Conservation (phyloP, 192 early-diverging fungal species). For the Coemansia furcata region DNA sequence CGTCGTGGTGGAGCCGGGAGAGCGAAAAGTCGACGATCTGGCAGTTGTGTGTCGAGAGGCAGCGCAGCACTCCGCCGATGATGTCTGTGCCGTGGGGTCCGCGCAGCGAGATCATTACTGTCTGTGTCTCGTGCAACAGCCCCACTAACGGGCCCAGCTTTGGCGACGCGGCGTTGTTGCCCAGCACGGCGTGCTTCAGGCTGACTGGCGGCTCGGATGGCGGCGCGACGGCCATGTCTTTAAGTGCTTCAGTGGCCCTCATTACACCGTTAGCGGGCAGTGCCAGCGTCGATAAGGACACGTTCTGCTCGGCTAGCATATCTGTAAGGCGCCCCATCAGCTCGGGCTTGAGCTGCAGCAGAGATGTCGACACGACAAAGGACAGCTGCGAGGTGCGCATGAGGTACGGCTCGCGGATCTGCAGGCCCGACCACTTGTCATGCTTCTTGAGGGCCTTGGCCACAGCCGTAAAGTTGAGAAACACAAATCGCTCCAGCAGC, state of each 20-base stretch:
- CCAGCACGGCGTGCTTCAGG: constrained; percentile 28
- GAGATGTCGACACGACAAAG: constrained; percentile 65
- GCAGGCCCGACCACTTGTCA: constrained; percentile 78
- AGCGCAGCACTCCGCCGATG: constrained; percentile 77
- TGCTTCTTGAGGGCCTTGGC: constrained; percentile 86
- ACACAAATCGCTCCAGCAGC: constrained; percentile 75
- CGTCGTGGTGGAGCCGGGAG: constrained; percentile 86
- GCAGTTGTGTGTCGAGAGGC: constrained; percentile 70
- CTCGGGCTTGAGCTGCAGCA: constrained; percentile 66
- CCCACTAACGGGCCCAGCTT: constrained; percentile 52
- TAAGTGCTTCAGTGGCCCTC: constrained; percentile 20
- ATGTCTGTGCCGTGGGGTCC: constrained; percentile 92
- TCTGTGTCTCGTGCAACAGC: constrained; percentile 57
- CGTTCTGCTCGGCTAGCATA: constrained; percentile 30
- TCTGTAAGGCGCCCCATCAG: constrained; percentile 64
- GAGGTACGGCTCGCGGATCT: constrained; percentile 70
- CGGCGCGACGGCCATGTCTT: constrained; percentile 4
- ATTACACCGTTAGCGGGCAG: constrained; percentile 11
- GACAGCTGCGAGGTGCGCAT: constrained; percentile 63
- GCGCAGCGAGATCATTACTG: constrained; percentile 75
- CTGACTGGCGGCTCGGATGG: constrained; percentile 5
- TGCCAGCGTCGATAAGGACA: constrained; percentile 29
- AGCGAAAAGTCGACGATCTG: constrained; percentile 85
- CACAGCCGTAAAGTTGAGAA: constrained; percentile 83
- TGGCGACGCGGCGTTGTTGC: constrained; percentile 50